A percentile compares a stretch with the other conserved stretches of the same genome.
Conservation (phyloP, 2,329 filamentous ascomycete genomes). For the Fusarium redolens region DNA sequence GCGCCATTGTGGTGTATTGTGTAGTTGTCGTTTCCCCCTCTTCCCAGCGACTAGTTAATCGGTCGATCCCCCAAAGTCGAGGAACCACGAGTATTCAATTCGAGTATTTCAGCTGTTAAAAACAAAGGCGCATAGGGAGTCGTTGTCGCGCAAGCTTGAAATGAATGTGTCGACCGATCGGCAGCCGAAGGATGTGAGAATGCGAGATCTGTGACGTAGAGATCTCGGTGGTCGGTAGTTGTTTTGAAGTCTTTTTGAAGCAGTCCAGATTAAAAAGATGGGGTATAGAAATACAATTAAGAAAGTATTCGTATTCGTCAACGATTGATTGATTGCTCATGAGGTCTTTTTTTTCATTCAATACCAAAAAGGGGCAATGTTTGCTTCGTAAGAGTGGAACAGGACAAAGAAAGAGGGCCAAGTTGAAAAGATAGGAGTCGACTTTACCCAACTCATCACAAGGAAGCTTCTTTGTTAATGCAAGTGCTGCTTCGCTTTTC, state of each 20-base stretch:
- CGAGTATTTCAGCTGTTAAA: slow-evolving; percentile 28
- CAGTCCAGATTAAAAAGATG: slow-evolving; percentile 29
- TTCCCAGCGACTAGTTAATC: slow-evolving; percentile 13
- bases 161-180: slow-evolving; percentile 4
- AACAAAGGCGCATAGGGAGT: slow-evolving; percentile 45
- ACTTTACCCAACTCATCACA: slow-evolving; percentile 30
- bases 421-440: slow-evolving; percentile 33
- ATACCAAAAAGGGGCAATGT: slow-evolving; percentile 35
- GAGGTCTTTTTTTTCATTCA: slow-evolving; percentile 27
- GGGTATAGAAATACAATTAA: slow-evolving; percentile 23
- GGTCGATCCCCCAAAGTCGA: not conserved
- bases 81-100: slow-evolving; percentile 24
- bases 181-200: slow-evolving; percentile 10
- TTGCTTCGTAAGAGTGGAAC: slow-evolving; percentile 21
- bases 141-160: not conserved
- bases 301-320: slow-evolving; percentile 26
- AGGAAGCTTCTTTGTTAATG: slow-evolving; percentile 27
- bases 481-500: slow-evolving; percentile 22
- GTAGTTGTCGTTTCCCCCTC: slow-evolving; percentile 11
- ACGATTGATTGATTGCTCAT: slow-evolving; percentile 16
- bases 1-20: slow-evolving; percentile 54
- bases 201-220: slow-evolving; percentile 29
- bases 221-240: not conserved
- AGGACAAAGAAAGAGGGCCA: slow-evolving; percentile 30
- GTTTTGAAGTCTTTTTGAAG: slow-evolving; percentile 15